These are phyloP conservation scores for Spongospora subterranea DNA, from an alignment of 208 protist genomes.

Conservation along the genomic window DNA sequence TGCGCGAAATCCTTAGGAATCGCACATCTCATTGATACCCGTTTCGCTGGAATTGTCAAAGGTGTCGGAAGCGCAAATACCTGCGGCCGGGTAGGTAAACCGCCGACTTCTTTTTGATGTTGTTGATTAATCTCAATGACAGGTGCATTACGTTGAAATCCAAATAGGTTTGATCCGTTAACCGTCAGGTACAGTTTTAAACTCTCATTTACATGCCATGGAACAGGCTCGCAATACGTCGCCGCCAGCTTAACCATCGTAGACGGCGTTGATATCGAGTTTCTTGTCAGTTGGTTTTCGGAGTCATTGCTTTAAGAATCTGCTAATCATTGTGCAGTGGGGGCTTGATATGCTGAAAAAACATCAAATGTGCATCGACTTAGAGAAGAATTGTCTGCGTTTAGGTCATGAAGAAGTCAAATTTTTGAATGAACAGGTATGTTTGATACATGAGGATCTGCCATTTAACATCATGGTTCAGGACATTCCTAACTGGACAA, in stretches of 20 bases:
- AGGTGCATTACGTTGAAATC: conserved; percentile 56
- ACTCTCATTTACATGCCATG: background rate
- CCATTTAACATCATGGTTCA: background rate
- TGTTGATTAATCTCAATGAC: background rate
- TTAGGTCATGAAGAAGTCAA: background rate
- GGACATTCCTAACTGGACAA: background rate
- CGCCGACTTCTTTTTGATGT: background rate
- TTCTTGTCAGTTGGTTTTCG: background rate
- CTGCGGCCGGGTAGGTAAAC: background rate
- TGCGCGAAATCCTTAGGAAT: conserved; percentile 55
- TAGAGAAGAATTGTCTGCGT: conserved; percentile 61
- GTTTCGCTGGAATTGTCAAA: conserved; percentile 57
- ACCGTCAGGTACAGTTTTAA: background rate
- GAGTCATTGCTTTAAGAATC: background rate
- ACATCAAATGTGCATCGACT: conserved; percentile 60
- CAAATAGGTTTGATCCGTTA: conserved; percentile 47
- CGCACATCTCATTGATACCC: conserved; percentile 58
- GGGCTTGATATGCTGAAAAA: conserved; percentile 54
- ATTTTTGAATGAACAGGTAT: conserved; percentile 22
- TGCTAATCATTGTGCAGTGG: background rate
- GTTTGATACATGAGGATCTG: background rate
- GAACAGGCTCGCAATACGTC: background rate
- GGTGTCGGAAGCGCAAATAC: conserved; percentile 60
- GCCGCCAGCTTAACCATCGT: background rate
- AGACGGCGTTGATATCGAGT: conserved; percentile 47